Conservation (phyloP, 2,329 filamentous ascomycete genomes). For the Thielaviopsis punctulata region DNA sequence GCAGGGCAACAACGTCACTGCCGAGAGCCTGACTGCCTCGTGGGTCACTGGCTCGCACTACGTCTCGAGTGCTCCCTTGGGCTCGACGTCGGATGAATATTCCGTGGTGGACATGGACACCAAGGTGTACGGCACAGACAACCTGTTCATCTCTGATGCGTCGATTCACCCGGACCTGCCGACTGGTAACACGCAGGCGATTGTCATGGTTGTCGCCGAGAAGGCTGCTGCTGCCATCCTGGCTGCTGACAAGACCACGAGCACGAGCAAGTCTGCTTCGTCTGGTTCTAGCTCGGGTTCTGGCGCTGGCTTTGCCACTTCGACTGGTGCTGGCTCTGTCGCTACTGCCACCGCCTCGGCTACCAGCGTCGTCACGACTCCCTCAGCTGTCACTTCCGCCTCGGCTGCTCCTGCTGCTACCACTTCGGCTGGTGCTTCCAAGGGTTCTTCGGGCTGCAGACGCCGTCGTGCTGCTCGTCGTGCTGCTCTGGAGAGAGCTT, state of each 20-base stretch:
- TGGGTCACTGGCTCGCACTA: constrained; percentile 43
- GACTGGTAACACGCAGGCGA: constrained; percentile 49
- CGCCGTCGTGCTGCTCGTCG: constrained; percentile 5
- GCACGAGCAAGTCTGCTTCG: neutral
- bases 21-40: constrained; percentile 39
- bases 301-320: neutral
- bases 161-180: constrained; percentile 52
- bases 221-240: constrained; percentile 28
- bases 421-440: neutral
- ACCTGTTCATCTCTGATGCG: constrained; percentile 51
- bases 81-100: constrained; percentile 24
- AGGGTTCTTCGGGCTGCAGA: constrained; percentile 2
- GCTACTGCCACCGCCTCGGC: neutral
- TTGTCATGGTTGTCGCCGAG: constrained; percentile 50
- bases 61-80: constrained; percentile 19
- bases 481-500: neutral
- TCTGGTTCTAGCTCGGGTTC: neutral
- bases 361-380: neutral
- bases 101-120: constrained; percentile 46
- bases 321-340: neutral
- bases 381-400: neutral
- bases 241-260: constrained; percentile 3
- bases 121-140: constrained; percentile 49
- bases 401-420: neutral
- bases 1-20: constrained; percentile 23